Evolutionary conservation across 345 rosid species (phyloP).

Genomic region (Reutealis trisperma): DNA sequence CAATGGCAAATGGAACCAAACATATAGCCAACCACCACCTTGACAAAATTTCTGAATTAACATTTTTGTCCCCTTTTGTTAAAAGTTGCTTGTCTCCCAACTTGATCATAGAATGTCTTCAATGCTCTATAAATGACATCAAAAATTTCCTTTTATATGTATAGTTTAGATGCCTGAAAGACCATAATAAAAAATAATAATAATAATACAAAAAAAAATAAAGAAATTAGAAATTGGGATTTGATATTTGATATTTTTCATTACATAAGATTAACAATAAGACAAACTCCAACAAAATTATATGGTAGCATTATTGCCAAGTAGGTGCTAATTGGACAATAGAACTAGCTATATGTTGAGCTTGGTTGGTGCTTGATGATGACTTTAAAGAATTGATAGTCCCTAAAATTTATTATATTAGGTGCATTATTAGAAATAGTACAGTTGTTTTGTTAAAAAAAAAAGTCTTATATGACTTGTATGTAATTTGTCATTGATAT

Average conservation of each 20-base stretch:
- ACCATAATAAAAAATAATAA: no score
- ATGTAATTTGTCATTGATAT: neutral
- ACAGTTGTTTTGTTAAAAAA: neutral
- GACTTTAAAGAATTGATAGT: conserved; percentile 1
- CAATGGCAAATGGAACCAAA: neutral
- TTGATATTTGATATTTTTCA: no score
- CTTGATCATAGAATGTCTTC: no score
- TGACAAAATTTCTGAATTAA: neutral
- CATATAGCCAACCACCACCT: neutral
- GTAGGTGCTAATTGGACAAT: neutral
- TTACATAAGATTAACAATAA: neutral
- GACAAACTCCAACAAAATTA: neutral
- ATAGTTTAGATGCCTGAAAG: no score
- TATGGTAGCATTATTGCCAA: neutral
- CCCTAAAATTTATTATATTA: neutral
- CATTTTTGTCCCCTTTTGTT: neutral
- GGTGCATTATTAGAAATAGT: no score
- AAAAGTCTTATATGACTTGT: neutral
- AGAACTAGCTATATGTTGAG: neutral
- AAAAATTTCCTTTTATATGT: no score
- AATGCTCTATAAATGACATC: no score
- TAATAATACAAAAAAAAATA: no score
- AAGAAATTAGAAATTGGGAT: no score
- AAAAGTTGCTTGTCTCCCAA: no score
- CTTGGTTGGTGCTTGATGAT: neutral